Evolutionary conservation across 768 basidiomycete species (phyloP).

Genomic region (Xerocomellus chrysenteron): DNA sequence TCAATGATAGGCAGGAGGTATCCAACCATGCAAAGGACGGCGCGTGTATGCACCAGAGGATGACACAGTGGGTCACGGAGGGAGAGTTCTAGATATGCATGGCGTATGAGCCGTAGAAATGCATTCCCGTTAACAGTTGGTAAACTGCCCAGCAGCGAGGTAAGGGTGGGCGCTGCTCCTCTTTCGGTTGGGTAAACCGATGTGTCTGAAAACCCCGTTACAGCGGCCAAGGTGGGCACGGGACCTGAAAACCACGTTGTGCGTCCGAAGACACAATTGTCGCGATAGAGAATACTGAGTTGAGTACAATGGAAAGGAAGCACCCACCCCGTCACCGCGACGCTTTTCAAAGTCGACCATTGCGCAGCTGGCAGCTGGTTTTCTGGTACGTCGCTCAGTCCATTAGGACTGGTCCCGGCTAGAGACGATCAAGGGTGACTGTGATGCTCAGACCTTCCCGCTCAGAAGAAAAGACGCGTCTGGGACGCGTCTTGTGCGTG

Average conservation of each 20-base stretch:
- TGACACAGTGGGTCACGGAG: constrained; percentile 2
- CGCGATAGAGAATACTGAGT: constrained; percentile 23
- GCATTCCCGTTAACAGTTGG: too few relatives aligned
- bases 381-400: constrained; percentile 32
- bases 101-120: neutral
- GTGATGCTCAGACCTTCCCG: constrained; percentile 35
- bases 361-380: constrained; percentile 18
- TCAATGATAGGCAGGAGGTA: neutral
- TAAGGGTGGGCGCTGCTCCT: too few relatives aligned
- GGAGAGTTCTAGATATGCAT: neutral
- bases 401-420: constrained; percentile 26
- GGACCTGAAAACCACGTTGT: constrained; percentile 1
- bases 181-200: neutral
- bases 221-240: neutral
- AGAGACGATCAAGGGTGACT: constrained; percentile 33
- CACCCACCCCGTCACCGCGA: constrained; percentile 29
- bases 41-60: neutral
- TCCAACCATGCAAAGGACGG: neutral
- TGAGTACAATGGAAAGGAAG: neutral
- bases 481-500: constrained; percentile 22
- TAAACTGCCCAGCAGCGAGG: too few relatives aligned
- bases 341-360: constrained; percentile 27
- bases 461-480: constrained; percentile 28
- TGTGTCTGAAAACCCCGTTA: neutral
- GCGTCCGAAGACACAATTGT: constrained; percentile 13